Conservation (phyloP, 441 rosid species). For the Macaranga tanarius region DNA sequence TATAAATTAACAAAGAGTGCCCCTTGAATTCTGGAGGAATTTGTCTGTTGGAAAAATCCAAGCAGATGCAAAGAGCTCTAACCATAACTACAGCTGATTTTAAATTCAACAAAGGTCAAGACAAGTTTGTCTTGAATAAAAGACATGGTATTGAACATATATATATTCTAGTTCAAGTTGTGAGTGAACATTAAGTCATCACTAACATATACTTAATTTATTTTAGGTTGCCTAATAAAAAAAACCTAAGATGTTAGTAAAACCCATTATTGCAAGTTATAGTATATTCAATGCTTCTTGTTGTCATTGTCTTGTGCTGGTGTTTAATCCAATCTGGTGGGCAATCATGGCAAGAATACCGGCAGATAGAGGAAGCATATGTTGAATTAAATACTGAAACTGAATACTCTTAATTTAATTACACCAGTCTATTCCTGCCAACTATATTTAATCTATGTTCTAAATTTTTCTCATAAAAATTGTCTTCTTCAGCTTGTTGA, state of each 20-base stretch:
- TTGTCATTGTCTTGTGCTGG: not conserved
- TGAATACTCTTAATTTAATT: not conserved
- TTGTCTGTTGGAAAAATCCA: conserved; percentile 30
- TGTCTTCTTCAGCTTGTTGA: not conserved
- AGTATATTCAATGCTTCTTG: not conserved
- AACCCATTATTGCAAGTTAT: conserved; percentile 16
- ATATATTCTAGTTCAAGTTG: conserved; percentile 13
- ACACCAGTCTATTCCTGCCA: not conserved
- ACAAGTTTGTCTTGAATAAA: conserved; percentile 17
- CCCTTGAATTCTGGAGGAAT: conserved; percentile 28
- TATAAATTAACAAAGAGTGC: not conserved
- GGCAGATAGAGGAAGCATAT: not conserved
- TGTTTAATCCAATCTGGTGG: conserved; percentile 21
- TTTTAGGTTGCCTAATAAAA: conserved; percentile 3
- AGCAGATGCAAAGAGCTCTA: conserved; percentile 18
- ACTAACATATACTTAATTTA: not conserved
- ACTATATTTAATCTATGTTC: not conserved
- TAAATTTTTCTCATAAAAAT: too few relatives aligned
- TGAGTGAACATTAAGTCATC: conserved; percentile 19
- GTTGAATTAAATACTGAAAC: not conserved
- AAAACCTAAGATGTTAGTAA: conserved; percentile 23
- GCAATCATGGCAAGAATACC: not conserved
- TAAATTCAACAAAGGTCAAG: conserved; percentile 26
- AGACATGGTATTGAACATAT: not conserved
- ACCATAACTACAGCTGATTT: conserved; percentile 5